Base-by-base conservation (phyloP, 257 asterid genomes). In the Fraxinus cuspidata region DNA sequence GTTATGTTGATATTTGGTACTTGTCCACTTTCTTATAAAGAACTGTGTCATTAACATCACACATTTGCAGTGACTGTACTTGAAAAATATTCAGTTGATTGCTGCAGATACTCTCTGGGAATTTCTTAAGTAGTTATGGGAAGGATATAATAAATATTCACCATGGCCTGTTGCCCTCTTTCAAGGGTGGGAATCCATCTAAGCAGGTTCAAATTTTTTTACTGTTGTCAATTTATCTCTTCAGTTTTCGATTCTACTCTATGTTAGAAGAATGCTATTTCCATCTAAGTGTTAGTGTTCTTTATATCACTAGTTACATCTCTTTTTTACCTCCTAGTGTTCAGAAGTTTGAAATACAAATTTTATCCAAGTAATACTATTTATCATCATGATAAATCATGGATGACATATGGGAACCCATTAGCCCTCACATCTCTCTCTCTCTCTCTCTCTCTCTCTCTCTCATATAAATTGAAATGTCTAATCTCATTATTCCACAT, bases 151-250 rank as follows among this genome's bases (percentile, higher is more conserved):
- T 93, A 64, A 95, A 95, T 79, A 95, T 95, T 87, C 99, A 93
- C 83, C 99, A 91, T 60, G 99, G 99, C 76, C 87, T 95, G 67
- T 80, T 95, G 86, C 98, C 99, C 58, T 93, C 98, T 29, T 95
- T 95, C 88, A 95, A 95, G 91, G 99, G 98, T 64, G 96, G 99
- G 74, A 76, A 76, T 83, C 98, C 99, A 74, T 89, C 98, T 70
- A 92, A 86, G 86, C 97, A 95, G 97, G 99, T 92, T 68, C 64
- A 32, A 4, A 3, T 13, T 84, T 40, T 40, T 40, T 40, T 40
- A 40, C 4, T 10, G 49, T 40, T 40, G 4, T 10, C 16, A 10
- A 40, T 11, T 40, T 10, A 40, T 40, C 49, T 40, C 49, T 40
- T 10, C 49, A 40, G 2, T 40, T 16, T 40, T 38, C 16, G 49